phyloP scores from a whole-genome alignment of 2,329 filamentous ascomycete genomes.

The Elsinoe fawcettii region DNA sequence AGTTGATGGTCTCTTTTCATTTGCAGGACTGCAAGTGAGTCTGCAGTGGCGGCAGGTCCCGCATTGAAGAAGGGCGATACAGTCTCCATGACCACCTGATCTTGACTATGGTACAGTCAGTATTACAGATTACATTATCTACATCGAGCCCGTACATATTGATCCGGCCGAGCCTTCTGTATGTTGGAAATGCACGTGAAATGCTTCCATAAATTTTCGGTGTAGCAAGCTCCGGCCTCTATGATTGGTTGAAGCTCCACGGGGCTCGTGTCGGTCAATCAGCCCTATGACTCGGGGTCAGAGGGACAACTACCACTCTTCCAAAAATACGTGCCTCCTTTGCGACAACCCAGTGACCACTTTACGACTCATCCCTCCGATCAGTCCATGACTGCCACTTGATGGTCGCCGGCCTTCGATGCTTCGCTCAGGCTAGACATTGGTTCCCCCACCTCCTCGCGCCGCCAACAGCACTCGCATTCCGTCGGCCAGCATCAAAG shows the following conservation, averaged over 20 bases:
- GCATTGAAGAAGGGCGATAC: slow-evolving; percentile 73
- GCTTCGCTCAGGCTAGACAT: slow-evolving; percentile 10
- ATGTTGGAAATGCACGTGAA: neutral
- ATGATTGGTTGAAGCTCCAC: slow-evolving; percentile 9
- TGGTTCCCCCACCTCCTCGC: neutral
- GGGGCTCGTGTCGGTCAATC: slow-evolving; percentile 9
- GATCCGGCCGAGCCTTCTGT: too few species aligned
- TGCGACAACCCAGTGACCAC: neutral
- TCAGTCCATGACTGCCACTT: neutral
- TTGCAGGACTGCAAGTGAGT: slow-evolving; percentile 73
- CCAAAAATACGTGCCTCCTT: neutral
- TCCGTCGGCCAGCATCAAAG: slow-evolving; percentile 17
- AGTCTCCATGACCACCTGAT: slow-evolving; percentile 11
- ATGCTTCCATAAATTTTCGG: slow-evolving; percentile 7
- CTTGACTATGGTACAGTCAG: neutral
- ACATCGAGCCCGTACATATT: too few species aligned
- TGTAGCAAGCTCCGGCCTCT: neutral
- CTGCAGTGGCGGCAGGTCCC: slow-evolving; percentile 51
- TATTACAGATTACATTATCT: too few species aligned
- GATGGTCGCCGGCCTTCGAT: slow-evolving; percentile 14
- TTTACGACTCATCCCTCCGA: neutral
- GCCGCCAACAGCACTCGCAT: slow-evolving; percentile 15
- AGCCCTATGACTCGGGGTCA: slow-evolving; percentile 14
- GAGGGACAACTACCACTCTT: neutral
- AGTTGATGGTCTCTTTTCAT: slow-evolving; percentile 80